Conservation (phyloP, 805 yeast species). For the Schwanniomyces yamadae region DNA sequence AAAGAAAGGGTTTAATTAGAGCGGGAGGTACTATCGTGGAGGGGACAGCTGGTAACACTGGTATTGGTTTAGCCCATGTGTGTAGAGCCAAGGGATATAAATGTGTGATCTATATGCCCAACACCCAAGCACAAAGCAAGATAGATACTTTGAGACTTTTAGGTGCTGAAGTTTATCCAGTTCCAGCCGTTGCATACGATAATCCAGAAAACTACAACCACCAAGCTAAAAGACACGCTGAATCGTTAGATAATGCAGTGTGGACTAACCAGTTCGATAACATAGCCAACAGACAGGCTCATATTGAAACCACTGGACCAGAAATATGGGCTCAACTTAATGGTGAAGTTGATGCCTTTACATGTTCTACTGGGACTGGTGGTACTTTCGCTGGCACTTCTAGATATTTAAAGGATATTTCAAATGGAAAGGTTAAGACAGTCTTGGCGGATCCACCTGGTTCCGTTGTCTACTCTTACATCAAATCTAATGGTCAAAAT, state of each 20-base stretch:
- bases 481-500: conserved; percentile 65
- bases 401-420: conserved; percentile 68
- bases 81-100: conserved; percentile 82
- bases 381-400: conserved; percentile 90
- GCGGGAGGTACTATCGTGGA: conserved; percentile 89
- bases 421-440: conserved; percentile 59
- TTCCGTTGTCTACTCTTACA: conserved; percentile 75
- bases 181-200: conserved; percentile 80
- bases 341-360: conserved; percentile 79
- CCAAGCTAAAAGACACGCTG: conserved; percentile 84
- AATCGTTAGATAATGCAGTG: conserved; percentile 68
- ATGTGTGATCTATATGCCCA: conserved; percentile 87
- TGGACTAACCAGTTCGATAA: conserved; percentile 95
- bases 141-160: conserved; percentile 69
- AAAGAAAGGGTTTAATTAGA: conserved; percentile 55
- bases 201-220: conserved; percentile 86
- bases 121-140: conserved; percentile 80
- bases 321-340: conserved; percentile 86
- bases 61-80: conserved; percentile 81
- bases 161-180: conserved; percentile 87
- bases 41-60: conserved; percentile 97
- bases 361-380: conserved; percentile 91
- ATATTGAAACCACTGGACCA: conserved; percentile 88
- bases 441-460: conserved; percentile 94
- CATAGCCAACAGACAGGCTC: conserved; percentile 83